Percentiles rank a stretch among this genome's conserved stretches.
Conservation (phyloP, 768 basidiomycete genomes). For the Astraeus odoratus region DNA sequence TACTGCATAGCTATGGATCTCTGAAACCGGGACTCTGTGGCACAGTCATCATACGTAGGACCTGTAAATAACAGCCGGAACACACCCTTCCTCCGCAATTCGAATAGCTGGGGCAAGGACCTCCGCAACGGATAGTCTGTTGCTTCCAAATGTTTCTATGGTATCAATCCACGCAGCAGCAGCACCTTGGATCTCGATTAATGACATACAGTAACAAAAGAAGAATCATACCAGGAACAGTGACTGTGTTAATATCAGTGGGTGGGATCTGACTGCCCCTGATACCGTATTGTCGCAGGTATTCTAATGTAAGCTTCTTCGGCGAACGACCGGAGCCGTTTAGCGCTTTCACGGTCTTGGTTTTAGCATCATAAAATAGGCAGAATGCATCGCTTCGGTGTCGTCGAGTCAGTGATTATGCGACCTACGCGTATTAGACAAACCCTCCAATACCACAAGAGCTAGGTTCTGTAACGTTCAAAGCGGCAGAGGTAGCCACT, state of each 20-base stretch:
- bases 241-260: constrained; percentile 85
- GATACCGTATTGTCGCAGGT: constrained; percentile 64
- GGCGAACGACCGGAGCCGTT: constrained; percentile 93
- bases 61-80: neutral
- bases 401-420: constrained; percentile 10
- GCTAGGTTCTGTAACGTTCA: constrained; percentile 88
- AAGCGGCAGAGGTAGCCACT: constrained; percentile 84
- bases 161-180: constrained; percentile 95
- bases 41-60: neutral
- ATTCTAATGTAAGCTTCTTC: constrained; percentile 66
- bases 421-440: constrained; percentile 11
- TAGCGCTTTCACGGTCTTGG: constrained; percentile 76
- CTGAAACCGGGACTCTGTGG: constrained; percentile 77
- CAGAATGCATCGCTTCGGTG: constrained; percentile 79
- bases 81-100: constrained; percentile 85
- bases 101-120: constrained; percentile 85
- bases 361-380: constrained; percentile 81
- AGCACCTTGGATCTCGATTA: constrained; percentile 46
- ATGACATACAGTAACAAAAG: neutral
- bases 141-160: constrained; percentile 74
- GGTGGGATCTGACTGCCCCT: constrained; percentile 63
- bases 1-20: constrained; percentile 61
- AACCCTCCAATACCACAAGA: constrained; percentile 92
- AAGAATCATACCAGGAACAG: constrained; percentile 58
- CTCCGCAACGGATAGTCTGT: constrained; percentile 53